A percentile compares a stretch with the other conserved stretches of the same genome.
phyloP scores from a whole-genome alignment of 2,329 filamentous ascomycete species.

The Pestalotiopsis sp. region DNA sequence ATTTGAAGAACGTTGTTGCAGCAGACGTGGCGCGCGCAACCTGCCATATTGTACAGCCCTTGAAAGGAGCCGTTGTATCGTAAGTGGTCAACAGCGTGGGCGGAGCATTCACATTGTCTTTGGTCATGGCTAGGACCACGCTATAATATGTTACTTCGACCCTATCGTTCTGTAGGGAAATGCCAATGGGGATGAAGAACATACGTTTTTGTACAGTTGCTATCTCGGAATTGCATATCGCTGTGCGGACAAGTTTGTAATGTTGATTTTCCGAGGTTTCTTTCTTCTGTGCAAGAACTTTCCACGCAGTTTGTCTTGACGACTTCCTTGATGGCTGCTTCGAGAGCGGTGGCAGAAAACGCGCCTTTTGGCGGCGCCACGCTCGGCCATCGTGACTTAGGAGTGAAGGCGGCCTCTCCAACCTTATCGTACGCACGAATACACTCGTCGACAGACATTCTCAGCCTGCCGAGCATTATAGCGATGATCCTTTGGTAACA shows the following conservation, averaged over 20 bases:
- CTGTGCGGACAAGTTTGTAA: not conserved
- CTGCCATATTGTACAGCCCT: conserved; percentile 29
- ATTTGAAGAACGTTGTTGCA: conserved; percentile 30
- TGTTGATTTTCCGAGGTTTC: not conserved
- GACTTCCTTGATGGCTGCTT: conserved; percentile 23
- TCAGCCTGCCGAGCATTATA: conserved; percentile 29
- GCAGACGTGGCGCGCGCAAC: conserved; percentile 31
- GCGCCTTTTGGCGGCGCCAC: conserved; percentile 16
- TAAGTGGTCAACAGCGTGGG: conserved; percentile 30
- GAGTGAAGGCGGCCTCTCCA: conserved; percentile 21
- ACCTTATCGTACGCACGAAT: conserved; percentile 23
- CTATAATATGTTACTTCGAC: conserved; percentile 15
- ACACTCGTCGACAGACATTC: conserved; percentile 26
- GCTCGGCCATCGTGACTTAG: conserved; percentile 11
- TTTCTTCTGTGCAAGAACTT: not conserved
- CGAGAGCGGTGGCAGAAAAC: conserved; percentile 26
- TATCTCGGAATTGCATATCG: not conserved
- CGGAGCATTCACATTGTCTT: conserved; percentile 25
- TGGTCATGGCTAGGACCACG: conserved; percentile 28
- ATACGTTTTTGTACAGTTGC: not conserved
- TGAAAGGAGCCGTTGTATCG: conserved; percentile 19
- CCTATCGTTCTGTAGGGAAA: not conserved
- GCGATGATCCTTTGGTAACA: conserved; percentile 23
- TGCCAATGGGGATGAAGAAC: not conserved
- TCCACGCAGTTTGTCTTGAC: conserved; percentile 19